phyloP scores from a whole-genome alignment of 2,329 filamentous ascomycete species.

The Alternaria gaisen region DNA sequence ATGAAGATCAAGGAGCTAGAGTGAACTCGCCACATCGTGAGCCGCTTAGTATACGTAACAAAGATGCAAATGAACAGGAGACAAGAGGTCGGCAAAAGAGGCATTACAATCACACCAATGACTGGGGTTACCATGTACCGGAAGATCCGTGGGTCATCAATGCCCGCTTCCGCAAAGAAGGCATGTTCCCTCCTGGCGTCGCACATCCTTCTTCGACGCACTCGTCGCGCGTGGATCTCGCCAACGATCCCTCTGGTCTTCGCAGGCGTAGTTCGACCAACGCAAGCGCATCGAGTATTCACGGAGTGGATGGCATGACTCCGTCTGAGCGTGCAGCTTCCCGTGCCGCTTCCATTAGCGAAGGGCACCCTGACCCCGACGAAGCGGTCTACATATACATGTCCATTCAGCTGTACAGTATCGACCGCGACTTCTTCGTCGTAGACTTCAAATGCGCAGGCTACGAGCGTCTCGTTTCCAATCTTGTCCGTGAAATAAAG shows the following conservation, averaged over 20 bases:
- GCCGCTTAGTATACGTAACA: constrained; percentile 44
- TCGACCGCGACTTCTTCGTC: constrained; percentile 90
- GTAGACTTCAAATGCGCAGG: constrained; percentile 99
- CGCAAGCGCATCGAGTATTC: constrained; percentile 39
- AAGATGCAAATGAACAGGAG: constrained; percentile 25
- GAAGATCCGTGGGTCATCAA: constrained; percentile 95
- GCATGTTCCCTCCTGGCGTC: constrained; percentile 67
- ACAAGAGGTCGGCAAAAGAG: constrained; percentile 51
- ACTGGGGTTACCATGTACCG: constrained; percentile 80
- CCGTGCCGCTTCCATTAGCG: constrained; percentile 23
- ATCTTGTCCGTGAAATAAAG: constrained; percentile 53
- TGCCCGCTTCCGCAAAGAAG: constrained; percentile 85
- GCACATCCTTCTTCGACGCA: constrained; percentile 61
- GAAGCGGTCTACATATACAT: constrained; percentile 91
- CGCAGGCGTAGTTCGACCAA: constrained; percentile 46
- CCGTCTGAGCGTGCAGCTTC: constrained; percentile 24
- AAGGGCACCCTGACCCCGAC: constrained; percentile 55
- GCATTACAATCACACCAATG: constrained; percentile 57
- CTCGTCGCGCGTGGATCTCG: constrained; percentile 59
- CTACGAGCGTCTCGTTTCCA: constrained; percentile 82
- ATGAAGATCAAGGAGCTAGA: constrained; percentile 28
- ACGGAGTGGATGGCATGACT: constrained; percentile 42
- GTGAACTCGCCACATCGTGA: constrained; percentile 32
- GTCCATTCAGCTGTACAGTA: constrained; percentile 74
- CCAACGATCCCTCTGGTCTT: constrained; percentile 33